A percentile compares a stretch with the other conserved stretches of the same genome.
These are phyloP conservation scores for Venturia aucupariae DNA, from an alignment of 2,329 filamentous ascomycete species.

Conservation along the genomic window DNA sequence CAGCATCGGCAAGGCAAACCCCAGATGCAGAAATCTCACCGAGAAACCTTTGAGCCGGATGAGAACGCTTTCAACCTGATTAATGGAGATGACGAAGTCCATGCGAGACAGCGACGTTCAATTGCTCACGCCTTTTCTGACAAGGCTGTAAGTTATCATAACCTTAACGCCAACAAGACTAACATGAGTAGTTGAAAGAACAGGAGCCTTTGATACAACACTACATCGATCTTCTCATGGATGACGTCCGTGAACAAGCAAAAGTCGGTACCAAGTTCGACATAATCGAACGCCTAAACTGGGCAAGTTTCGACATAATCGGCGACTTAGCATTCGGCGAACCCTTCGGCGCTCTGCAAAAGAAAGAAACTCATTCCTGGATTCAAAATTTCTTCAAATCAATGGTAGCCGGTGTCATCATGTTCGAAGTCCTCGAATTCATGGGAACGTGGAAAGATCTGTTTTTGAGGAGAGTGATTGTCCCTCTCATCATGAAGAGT, in stretches of 20 bases:
- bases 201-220: constrained; percentile 28
- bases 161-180: neutral
- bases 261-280: neutral
- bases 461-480: neutral
- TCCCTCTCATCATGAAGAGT: too few relatives aligned
- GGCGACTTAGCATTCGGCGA: constrained; percentile 62
- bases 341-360: constrained; percentile 73
- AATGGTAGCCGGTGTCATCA: constrained; percentile 9
- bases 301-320: constrained; percentile 51
- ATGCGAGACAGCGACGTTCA: constrained; percentile 38
- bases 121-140: constrained; percentile 39
- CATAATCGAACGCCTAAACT: constrained; percentile 43
- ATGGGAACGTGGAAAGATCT: neutral
- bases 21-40: neutral
- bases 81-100: constrained; percentile 19
- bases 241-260: constrained; percentile 18
- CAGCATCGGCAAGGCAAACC: neutral
- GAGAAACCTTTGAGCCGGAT: neutral
- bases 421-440: constrained; percentile 19
- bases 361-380: constrained; percentile 42
- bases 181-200: constrained; percentile 21
- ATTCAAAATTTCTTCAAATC: neutral
- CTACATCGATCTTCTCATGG: constrained; percentile 27
- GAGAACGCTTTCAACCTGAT: neutral
- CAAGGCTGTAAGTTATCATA: constrained; percentile 19